phyloP scores from a whole-genome alignment of 768 basidiomycete species.

The Naganishia friedmannii region DNA sequence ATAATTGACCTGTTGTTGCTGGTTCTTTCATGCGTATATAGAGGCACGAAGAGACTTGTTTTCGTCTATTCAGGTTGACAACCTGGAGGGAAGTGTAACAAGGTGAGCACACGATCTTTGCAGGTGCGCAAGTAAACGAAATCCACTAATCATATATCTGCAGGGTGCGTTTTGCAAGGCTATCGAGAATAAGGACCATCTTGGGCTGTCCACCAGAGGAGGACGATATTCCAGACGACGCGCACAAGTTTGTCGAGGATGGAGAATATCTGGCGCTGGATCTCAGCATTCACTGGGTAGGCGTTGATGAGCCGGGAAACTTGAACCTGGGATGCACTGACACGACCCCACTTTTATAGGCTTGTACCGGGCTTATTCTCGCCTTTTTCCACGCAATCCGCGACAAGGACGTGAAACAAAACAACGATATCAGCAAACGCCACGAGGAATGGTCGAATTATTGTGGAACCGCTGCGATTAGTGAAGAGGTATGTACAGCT shows the following conservation, averaged over 20 bases:
- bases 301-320: conserved; percentile 7
- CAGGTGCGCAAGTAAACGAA: too few relatives aligned
- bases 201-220: conserved; percentile 47
- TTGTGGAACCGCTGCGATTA: conserved; percentile 48
- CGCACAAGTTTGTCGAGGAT: conserved; percentile 44
- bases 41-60: conserved; percentile 47
- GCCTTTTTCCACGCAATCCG: conserved; percentile 52
- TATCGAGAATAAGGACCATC: conserved; percentile 47
- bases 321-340: neutral
- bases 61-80: conserved; percentile 44
- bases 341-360: conserved; percentile 31
- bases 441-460: conserved; percentile 50
- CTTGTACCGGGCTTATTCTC: conserved; percentile 48
- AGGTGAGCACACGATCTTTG: conserved; percentile 40
- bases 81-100: conserved; percentile 51
- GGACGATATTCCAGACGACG: conserved; percentile 41
- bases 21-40: conserved; percentile 18
- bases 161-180: conserved; percentile 50
- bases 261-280: conserved; percentile 50
- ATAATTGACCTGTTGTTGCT: too few relatives aligned
- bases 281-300: conserved; percentile 50
- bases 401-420: conserved; percentile 45
- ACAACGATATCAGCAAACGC: conserved; percentile 42
- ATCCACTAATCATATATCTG: neutral
- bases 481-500: conserved; percentile 44